A percentile compares a stretch with the other conserved stretches of the same genome.
phyloP scores from a whole-genome alignment of 1,284 basidiomycete species.

The Flammula alnicola region DNA sequence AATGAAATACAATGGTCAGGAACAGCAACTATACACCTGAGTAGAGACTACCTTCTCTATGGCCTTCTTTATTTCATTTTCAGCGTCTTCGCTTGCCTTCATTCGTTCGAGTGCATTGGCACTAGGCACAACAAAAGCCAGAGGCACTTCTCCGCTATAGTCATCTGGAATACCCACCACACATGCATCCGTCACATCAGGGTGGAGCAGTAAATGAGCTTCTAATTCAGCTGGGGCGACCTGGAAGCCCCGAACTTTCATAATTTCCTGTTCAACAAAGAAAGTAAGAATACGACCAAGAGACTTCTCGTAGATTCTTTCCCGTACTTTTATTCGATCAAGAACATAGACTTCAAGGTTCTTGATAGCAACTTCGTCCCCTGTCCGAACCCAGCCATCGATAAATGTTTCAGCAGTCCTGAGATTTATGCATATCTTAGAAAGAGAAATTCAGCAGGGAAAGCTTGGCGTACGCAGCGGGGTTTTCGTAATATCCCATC shows the following conservation, averaged over 20 bases:
- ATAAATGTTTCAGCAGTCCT: neutral
- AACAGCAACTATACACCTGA: neutral
- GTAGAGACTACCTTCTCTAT: constrained; percentile 40
- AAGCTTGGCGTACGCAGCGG: constrained; percentile 38
- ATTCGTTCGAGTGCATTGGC: constrained; percentile 46
- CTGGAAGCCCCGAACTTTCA: constrained; percentile 42
- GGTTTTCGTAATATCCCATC: constrained; percentile 6
- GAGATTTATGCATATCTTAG: neutral
- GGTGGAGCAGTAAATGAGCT: constrained; percentile 63
- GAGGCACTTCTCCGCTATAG: constrained; percentile 75
- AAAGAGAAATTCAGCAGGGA: constrained; percentile 30
- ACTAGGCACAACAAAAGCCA: constrained; percentile 69
- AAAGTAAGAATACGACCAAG: neutral
- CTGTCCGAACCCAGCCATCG: neutral
- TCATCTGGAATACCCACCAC: constrained; percentile 78
- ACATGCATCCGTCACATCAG: constrained; percentile 50
- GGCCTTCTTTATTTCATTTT: constrained; percentile 46
- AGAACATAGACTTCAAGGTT: neutral
- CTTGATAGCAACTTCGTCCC: neutral
- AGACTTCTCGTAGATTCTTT: neutral
- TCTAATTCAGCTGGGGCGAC: constrained; percentile 58
- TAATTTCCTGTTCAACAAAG: constrained; percentile 1
- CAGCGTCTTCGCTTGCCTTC: constrained; percentile 36
- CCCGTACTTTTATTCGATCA: constrained; percentile 1
- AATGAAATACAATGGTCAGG: constrained; percentile 2